phyloP scores from a whole-genome alignment of 2,329 filamentous ascomycete genomes.

The Cladosporium sp. region DNA sequence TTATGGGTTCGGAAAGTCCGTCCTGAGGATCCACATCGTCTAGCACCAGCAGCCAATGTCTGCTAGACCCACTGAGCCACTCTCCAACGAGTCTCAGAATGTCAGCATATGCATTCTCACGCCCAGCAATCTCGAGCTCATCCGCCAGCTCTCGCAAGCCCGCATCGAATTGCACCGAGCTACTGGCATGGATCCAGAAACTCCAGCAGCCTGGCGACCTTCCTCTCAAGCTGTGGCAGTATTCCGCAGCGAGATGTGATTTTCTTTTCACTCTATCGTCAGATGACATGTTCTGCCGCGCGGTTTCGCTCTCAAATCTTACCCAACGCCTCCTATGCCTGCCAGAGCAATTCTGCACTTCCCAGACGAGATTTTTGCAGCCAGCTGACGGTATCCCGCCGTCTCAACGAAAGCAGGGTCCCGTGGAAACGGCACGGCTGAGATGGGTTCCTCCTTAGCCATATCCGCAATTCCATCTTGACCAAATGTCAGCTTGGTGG shows the following conservation, averaged over 20 bases:
- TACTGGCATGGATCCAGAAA: constrained; percentile 31
- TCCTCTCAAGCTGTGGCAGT: constrained; percentile 19
- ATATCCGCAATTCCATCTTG: too few species aligned
- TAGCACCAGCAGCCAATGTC: constrained; percentile 9
- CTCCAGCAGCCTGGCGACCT: constrained; percentile 25
- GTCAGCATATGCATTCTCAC: constrained; percentile 23
- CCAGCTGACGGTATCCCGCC: too few species aligned
- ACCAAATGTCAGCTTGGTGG: too few species aligned
- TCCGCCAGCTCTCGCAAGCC: constrained; percentile 23
- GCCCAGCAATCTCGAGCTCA: constrained; percentile 19
- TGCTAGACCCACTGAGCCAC: constrained; percentile 25
- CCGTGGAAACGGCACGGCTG: too few species aligned
- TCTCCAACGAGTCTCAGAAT: constrained; percentile 23
- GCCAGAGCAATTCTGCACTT: too few species aligned
- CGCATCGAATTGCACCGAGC: constrained; percentile 25
- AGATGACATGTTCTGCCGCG: too few species aligned
- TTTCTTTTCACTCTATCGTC: constrained; percentile 23
- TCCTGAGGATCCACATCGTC: not conserved
- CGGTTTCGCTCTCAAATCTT: too few species aligned
- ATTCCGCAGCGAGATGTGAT: constrained; percentile 31
- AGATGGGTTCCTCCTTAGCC: too few species aligned
- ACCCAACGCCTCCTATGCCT: too few species aligned
- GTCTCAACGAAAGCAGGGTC: too few species aligned
- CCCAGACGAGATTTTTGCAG: too few species aligned
- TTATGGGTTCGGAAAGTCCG: not conserved